Percentiles rank a stretch among this genome's conserved stretches.
phyloP scores from a whole-genome alignment of 768 basidiomycete species.

The Rhizopogon rudus region DNA sequence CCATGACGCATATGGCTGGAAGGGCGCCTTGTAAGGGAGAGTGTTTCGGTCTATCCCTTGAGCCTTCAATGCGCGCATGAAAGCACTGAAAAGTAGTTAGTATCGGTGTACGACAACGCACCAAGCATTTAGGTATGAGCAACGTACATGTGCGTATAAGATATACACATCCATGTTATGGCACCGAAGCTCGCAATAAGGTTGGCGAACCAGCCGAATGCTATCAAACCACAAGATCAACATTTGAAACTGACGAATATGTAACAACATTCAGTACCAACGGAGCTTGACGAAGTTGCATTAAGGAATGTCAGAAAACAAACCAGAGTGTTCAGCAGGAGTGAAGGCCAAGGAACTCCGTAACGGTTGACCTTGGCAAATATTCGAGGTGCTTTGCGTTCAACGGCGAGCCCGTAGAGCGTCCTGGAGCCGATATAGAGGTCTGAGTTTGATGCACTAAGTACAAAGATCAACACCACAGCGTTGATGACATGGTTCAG shows the following conservation, averaged over 20 bases:
- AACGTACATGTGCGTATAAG: slow-evolving; percentile 21
- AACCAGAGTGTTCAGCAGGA: slow-evolving; percentile 50
- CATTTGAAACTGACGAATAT: not conserved
- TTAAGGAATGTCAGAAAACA: slow-evolving; percentile 58
- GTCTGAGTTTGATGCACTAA: slow-evolving; percentile 48
- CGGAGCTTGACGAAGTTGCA: slow-evolving; percentile 42
- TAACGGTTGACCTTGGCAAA: slow-evolving; percentile 31
- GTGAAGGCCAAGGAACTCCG: slow-evolving; percentile 31
- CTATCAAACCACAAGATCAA: not conserved
- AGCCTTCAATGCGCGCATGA: slow-evolving; percentile 22
- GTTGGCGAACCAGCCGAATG: slow-evolving; percentile 22
- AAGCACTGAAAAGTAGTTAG: slow-evolving; percentile 11
- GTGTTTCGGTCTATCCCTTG: slow-evolving; percentile 38
- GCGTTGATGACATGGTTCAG: slow-evolving; percentile 37
- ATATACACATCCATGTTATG: slow-evolving; percentile 32
- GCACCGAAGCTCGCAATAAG: slow-evolving; percentile 26
- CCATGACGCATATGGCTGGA: slow-evolving; percentile 58
- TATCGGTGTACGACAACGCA: slow-evolving; percentile 4
- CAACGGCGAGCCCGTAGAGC: slow-evolving; percentile 41
- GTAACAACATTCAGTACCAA: slow-evolving; percentile 30
- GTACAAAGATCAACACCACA: slow-evolving; percentile 45
- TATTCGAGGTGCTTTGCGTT: slow-evolving; percentile 41
- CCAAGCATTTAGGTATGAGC: not conserved
- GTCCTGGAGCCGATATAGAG: slow-evolving; percentile 48
- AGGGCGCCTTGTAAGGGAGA: slow-evolving; percentile 52